Conservation (phyloP, 208 protist genomes). For the Crithidia acanthocephali region DNA sequence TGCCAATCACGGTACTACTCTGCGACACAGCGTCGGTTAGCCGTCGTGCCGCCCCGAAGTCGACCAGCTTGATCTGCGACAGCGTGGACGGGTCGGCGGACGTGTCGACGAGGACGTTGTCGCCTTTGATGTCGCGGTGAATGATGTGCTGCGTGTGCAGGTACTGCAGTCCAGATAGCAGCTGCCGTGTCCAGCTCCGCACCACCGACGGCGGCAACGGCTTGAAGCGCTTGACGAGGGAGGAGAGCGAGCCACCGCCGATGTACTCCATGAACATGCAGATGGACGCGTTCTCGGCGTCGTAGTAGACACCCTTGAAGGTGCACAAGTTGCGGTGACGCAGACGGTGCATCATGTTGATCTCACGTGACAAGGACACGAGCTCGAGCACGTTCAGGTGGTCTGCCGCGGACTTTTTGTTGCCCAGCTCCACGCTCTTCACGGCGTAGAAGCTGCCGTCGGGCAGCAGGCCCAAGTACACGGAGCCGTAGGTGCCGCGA, state of each 20-base stretch:
- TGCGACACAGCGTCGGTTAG: slow-evolving; percentile 85
- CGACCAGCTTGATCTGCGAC: slow-evolving; percentile 90
- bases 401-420: slow-evolving; percentile 36
- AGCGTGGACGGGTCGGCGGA: slow-evolving; percentile 51
- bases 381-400: slow-evolving; percentile 78
- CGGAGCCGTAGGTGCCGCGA: slow-evolving; percentile 89
- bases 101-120: slow-evolving; percentile 92
- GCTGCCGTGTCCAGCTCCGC: slow-evolving; percentile 88
- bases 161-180: slow-evolving; percentile 86
- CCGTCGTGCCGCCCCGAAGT: slow-evolving; percentile 88
- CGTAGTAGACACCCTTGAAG: slow-evolving; percentile 89
- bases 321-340: slow-evolving; percentile 91
- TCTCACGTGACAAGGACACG: slow-evolving; percentile 88
- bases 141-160: slow-evolving; percentile 92
- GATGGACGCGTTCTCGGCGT: slow-evolving; percentile 56
- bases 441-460: slow-evolving; percentile 88
- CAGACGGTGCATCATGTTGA: slow-evolving; percentile 92
- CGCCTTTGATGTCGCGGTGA: slow-evolving; percentile 93
- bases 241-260: slow-evolving; percentile 84
- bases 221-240: slow-evolving; percentile 89
- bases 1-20: slow-evolving; percentile 90
- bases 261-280: slow-evolving; percentile 96
- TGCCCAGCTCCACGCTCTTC: slow-evolving; percentile 84
- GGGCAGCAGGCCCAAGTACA: slow-evolving; percentile 88
- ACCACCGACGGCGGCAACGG: slow-evolving; percentile 82